Conservation (phyloP, 441 rosid genomes). For the Pelargonium citronellum region DNA sequence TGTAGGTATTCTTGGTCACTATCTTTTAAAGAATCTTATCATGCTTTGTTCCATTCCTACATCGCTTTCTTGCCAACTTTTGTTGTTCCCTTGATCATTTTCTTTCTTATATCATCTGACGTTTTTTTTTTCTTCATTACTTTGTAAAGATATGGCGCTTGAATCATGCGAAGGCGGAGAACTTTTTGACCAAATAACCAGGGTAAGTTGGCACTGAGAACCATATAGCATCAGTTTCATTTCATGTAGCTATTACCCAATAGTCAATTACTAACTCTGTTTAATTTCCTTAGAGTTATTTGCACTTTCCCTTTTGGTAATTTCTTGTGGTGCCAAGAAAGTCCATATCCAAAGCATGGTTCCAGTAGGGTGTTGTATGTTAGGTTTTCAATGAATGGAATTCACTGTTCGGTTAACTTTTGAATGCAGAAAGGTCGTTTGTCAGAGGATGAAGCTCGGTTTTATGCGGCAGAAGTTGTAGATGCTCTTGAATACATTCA, state of each 20-base stretch:
- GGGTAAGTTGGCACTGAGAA: constrained; percentile 51
- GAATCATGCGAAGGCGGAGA: constrained; percentile 99
- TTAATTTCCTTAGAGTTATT: neutral
- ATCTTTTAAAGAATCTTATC: constrained; percentile 6
- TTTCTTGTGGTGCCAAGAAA: too few species aligned
- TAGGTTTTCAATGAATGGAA: constrained; percentile 8
- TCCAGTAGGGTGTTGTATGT: constrained; percentile 7
- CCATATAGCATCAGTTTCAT: constrained; percentile 2
- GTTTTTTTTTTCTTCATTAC: too few species aligned
- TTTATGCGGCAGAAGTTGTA: constrained; percentile 85
- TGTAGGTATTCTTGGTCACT: constrained; percentile 41
- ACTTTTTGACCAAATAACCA: constrained; percentile 91
- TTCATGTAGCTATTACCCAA: neutral
- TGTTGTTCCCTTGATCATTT: neutral
- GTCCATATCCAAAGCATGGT: neutral
- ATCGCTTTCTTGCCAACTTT: neutral
- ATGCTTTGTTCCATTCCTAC: neutral
- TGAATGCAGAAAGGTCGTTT: constrained; percentile 67
- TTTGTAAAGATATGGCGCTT: constrained; percentile 79
- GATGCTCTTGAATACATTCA: constrained; percentile 99
- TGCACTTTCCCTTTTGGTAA: neutral
- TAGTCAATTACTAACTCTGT: neutral
- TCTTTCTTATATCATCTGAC: neutral
- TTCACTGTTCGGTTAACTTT: constrained; percentile 18
- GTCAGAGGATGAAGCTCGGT: constrained; percentile 86